A percentile compares a stretch with the other conserved stretches of the same genome.
These are phyloP conservation scores for Skeletonema costatum DNA, from an alignment of 108 stramenopile genomes.

Conservation along the genomic window DNA sequence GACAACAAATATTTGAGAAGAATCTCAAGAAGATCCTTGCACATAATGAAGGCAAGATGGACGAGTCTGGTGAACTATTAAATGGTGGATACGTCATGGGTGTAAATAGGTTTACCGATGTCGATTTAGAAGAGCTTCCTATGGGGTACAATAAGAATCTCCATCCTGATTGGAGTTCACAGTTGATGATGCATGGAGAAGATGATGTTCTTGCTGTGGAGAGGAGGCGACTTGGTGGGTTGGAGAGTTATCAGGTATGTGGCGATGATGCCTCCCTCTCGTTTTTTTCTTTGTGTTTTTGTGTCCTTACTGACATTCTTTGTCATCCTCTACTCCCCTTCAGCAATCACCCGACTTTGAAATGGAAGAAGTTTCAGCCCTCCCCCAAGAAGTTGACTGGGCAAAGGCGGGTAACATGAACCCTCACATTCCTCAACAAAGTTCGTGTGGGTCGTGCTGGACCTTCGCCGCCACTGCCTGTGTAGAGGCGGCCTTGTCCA, in stretches of 20 bases:
- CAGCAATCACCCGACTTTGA: constrained; percentile 40
- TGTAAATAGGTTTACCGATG: constrained; percentile 71
- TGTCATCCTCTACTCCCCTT: background rate
- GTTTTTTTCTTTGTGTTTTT: background rate
- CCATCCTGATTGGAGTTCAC: constrained; percentile 15
- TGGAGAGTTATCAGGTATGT: constrained; percentile 11
- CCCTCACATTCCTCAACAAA: constrained; percentile 81
- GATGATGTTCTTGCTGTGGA: background rate
- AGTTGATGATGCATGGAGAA: background rate
- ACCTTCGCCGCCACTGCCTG: constrained; percentile 75
- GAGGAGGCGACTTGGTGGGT: background rate
- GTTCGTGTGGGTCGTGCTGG: constrained; percentile 88
- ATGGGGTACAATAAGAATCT: constrained; percentile 14
- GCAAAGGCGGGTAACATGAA: constrained; percentile 57
- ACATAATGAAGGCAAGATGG: constrained; percentile 55
- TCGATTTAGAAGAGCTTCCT: constrained; percentile 20
- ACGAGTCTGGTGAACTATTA: constrained; percentile 24
- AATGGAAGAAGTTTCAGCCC: constrained; percentile 47
- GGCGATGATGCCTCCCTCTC: background rate
- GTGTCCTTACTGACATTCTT: background rate
- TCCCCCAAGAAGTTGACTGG: constrained; percentile 89
- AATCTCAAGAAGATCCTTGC: constrained; percentile 58
- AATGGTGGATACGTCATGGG: constrained; percentile 45
- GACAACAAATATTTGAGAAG: constrained; percentile 50
- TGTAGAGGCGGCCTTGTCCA: constrained; percentile 83